Evolutionary conservation across 768 basidiomycete species (phyloP), one percentile per base, ranked within the genome.

Genomic region (Gloeostereum incarnatum): DNA sequence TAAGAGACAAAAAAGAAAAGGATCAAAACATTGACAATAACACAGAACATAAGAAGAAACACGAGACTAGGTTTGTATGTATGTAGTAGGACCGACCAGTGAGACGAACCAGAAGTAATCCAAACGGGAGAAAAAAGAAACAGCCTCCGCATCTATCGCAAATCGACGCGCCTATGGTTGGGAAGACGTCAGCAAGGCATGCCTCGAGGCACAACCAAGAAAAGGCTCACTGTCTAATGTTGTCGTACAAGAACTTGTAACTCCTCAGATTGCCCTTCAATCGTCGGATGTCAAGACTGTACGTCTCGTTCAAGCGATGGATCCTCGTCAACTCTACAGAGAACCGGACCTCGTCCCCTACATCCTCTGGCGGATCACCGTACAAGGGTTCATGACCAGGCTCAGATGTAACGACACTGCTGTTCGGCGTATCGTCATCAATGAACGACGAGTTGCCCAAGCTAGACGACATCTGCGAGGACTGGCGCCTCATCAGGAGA

Each of bases 301-400:
- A 93, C 31, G 92, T 87, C 54, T 89, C 88, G 48, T 81, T 87
- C 50, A 98, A 69, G 45, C 90, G 77, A 58, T 89, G 84, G 50
- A 99, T 68, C 50, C 86, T 67, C 33, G 94, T 97, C 45, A 99
- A 61, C 65, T 99, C 96, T 45, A 97, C 84, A 9, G 80, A 88
- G 68, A 98, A 98, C 48, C 88, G 78, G 48, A 99, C 90, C 76
- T 98, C 96, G 49, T 94, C 94, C 21, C 91, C 91, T 14, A 77
- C 75, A 52, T 98, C 96, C 48, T 85, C 75, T 3, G 68, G 54
- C n/a, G 63, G 49, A 40, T 87, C 87, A 10, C 93, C 93, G 51
- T 94, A 97, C 16, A 81, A 53, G 16, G 79, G 62, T 39, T 81
- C 73, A n/a, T 14, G 8, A 34, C 33, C n/a, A 34, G 2, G 3